Evolutionary conservation across 116 monocot species (phyloP), one percentile per base, ranked within the genome.

Genomic region (Papilionanthe hybrid): DNA sequence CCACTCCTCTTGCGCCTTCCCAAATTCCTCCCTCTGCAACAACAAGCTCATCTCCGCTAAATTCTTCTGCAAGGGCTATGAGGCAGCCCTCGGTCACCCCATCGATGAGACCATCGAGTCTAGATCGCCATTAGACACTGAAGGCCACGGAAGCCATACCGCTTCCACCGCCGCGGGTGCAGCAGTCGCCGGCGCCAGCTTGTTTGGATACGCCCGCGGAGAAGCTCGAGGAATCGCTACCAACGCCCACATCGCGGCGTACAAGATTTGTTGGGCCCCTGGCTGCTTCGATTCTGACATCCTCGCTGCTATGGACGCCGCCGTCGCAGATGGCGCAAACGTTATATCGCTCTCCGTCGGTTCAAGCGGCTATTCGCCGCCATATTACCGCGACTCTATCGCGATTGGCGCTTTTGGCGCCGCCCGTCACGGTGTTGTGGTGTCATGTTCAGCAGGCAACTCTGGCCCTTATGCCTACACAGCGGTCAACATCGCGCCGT

Each of bases 301-400:
- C 15, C 89, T 99, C 41, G 99, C 95, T 7, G 99, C 93, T 25
- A 87, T 99, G 86, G 95, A 99, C 76, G 75, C 81, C 29, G 99
- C 99, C 9, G 81, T 99, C 47, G 69, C 78, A 9, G 99, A 99
- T 50, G 99, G 95, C 8, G 99, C 90, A 27, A 75, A 99, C 55
- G 85, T 99, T 57, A 95, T 99, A 79, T 99, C 99, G 7, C 88
- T 99, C n/a, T 99, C 95, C 20, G 89, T 99, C 37, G 99, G 95
- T 6, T 72, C 90, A 55, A 87, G 3, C 48, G 90, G 93, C 11
- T 85, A 83, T 53, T 76, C 92, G 2, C 87, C 91, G 0, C 9
- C 6, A 0, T 92, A 85, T 79, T 87, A 86, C 82, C 84, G 58
- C 4, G 99, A 99, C 72, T 90, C 92, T 0, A 93, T 92, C 30